These are phyloP conservation scores for Phaeotremella fagi DNA, from an alignment of 768 basidiomycete species.

Conservation along the genomic window DNA sequence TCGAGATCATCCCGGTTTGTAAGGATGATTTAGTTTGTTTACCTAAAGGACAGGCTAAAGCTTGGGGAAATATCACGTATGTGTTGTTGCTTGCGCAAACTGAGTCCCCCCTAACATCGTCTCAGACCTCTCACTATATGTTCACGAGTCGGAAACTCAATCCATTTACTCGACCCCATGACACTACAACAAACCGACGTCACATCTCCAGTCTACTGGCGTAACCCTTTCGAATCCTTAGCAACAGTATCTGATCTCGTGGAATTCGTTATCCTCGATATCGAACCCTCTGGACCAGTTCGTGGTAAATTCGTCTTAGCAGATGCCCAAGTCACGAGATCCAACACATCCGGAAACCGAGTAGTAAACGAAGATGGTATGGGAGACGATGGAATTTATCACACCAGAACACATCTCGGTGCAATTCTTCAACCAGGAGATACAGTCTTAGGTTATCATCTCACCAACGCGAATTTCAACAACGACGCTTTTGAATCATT, in stretches of 20 bases:
- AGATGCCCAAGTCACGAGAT: constrained; percentile 79
- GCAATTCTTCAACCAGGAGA: constrained; percentile 91
- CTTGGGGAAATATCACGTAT: constrained; percentile 73
- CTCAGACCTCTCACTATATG: constrained; percentile 73
- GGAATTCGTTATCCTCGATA: constrained; percentile 90
- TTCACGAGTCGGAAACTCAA: constrained; percentile 81
- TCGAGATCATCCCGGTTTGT: constrained; percentile 94
- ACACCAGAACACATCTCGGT: constrained; percentile 95
- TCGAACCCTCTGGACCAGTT: constrained; percentile 72
- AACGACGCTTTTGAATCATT: constrained; percentile 74
- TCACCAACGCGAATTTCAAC: constrained; percentile 88
- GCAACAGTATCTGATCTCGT: constrained; percentile 77
- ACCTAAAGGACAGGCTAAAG: constrained; percentile 72
- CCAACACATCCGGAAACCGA: constrained; percentile 62
- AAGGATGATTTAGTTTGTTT: constrained; percentile 96
- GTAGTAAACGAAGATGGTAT: constrained; percentile 57
- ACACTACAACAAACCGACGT: constrained; percentile 82
- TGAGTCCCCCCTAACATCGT: not conserved
- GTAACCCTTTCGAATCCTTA: constrained; percentile 79
- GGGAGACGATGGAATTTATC: constrained; percentile 74
- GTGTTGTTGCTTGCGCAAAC: constrained; percentile 8
- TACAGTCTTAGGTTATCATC: constrained; percentile 82
- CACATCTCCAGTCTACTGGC: constrained; percentile 75
- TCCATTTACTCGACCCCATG: constrained; percentile 83
- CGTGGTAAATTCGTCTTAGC: constrained; percentile 77